phyloP scores from a whole-genome alignment of 208 protist species.

The Leishmania arabica region DNA sequence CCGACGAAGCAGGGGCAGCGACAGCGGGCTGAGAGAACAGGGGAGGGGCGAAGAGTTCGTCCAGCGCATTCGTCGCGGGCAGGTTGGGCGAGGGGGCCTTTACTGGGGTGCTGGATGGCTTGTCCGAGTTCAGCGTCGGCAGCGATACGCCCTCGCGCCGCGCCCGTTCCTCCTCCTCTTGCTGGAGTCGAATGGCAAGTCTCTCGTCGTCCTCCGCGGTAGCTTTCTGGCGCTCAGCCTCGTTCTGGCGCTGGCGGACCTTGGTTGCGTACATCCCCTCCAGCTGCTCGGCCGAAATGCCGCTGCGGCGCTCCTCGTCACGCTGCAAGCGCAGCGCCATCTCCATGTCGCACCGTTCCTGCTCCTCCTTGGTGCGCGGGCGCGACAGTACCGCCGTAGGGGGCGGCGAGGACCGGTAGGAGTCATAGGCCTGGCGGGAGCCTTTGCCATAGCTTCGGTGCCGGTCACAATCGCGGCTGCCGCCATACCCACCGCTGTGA shows the following conservation, averaged over 20 bases:
- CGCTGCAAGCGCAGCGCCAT: constrained; percentile 83
- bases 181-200: constrained; percentile 72
- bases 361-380: constrained; percentile 73
- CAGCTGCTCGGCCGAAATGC: constrained; percentile 60
- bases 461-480: neutral
- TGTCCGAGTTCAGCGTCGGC: constrained; percentile 41
- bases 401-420: constrained; percentile 21
- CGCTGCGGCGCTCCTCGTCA: constrained; percentile 80
- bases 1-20: constrained; percentile 16
- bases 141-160: constrained; percentile 34
- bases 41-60: constrained; percentile 75
- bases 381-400: constrained; percentile 9
- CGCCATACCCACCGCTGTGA: neutral
- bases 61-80: constrained; percentile 44
- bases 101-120: constrained; percentile 6
- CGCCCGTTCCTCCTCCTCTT: constrained; percentile 71
- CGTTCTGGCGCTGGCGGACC: constrained; percentile 28
- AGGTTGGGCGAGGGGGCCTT: neutral
- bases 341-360: constrained; percentile 88
- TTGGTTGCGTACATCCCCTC: constrained; percentile 75
- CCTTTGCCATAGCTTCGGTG: constrained; percentile 11
- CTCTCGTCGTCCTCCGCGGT: constrained; percentile 61
- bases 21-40: constrained; percentile 17
- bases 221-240: constrained; percentile 25
- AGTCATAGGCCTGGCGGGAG: constrained; percentile 33